phyloP scores from a whole-genome alignment of 2,329 filamentous ascomycete genomes.

The Fusarium sp. region DNA sequence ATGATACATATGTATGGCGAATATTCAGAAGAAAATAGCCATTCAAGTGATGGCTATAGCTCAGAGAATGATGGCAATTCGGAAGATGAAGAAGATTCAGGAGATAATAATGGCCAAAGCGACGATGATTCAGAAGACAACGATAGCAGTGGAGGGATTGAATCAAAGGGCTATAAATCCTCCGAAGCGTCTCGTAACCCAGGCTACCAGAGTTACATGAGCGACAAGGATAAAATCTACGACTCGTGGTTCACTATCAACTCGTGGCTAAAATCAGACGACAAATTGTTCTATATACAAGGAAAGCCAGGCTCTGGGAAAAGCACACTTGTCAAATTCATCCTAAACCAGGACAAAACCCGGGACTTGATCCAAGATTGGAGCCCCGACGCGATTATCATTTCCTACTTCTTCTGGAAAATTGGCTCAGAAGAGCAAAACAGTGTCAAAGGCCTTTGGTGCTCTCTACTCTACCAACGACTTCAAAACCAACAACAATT shows the following conservation, averaged over 20 bases:
- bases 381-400: background rate
- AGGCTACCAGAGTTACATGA: accelerated
- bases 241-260: accelerated
- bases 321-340: background rate
- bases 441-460: background rate
- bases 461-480: accelerated
- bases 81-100: background rate
- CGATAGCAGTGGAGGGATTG: accelerated
- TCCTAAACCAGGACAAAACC: accelerated
- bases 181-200: accelerated
- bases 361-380: accelerated
- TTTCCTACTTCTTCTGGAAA: constrained; percentile 19
- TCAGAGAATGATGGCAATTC: accelerated
- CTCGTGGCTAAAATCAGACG: accelerated
- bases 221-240: accelerated
- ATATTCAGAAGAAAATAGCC: accelerated
- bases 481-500: accelerated
- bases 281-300: accelerated
- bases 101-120: accelerated
- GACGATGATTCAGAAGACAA: background rate
- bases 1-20: accelerated
- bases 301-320: accelerated
- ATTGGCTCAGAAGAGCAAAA: background rate
- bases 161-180: accelerated
- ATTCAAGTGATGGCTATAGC: no score